Conservation (phyloP, 495 filamentous ascomycete species). For the Letharia lupina region DNA sequence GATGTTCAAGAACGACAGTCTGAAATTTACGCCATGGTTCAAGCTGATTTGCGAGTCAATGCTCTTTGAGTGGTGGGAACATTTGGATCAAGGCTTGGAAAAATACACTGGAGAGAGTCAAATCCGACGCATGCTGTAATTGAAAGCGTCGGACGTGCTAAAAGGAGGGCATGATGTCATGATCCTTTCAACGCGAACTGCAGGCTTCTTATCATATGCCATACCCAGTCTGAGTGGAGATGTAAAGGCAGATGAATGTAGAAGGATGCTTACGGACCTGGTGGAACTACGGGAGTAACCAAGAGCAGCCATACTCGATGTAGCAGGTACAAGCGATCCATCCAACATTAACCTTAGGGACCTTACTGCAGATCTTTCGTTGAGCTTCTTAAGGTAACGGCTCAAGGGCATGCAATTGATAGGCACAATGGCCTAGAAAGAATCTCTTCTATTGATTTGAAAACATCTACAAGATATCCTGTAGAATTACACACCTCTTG, state of each 20-base stretch:
- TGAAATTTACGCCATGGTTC: conserved; percentile 97
- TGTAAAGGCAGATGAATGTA: neutral
- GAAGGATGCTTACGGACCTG: neutral
- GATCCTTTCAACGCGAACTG: neutral
- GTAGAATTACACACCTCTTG: neutral
- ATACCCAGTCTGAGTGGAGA: neutral
- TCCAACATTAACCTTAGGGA: neutral
- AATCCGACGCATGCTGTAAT: conserved; percentile 75
- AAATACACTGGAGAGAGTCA: conserved; percentile 77
- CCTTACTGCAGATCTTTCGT: neutral
- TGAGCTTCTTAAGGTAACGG: neutral
- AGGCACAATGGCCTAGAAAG: too few relatives aligned
- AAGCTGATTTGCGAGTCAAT: conserved; percentile 96
- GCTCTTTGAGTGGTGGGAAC: conserved; percentile 98
- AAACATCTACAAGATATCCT: neutral
- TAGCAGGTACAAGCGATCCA: neutral
- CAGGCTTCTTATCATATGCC: neutral
- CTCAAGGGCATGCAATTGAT: neutral
- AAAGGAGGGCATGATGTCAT: neutral
- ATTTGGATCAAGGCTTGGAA: conserved; percentile 70
- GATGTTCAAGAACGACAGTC: conserved; percentile 69
- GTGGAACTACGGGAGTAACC: neutral
- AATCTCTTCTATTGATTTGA: too few relatives aligned
- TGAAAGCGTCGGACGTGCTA: neutral
- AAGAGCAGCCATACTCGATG: neutral